phyloP scores from a whole-genome alignment of 129 eudicot genomes.

The Saposhnikovia divaricata region DNA sequence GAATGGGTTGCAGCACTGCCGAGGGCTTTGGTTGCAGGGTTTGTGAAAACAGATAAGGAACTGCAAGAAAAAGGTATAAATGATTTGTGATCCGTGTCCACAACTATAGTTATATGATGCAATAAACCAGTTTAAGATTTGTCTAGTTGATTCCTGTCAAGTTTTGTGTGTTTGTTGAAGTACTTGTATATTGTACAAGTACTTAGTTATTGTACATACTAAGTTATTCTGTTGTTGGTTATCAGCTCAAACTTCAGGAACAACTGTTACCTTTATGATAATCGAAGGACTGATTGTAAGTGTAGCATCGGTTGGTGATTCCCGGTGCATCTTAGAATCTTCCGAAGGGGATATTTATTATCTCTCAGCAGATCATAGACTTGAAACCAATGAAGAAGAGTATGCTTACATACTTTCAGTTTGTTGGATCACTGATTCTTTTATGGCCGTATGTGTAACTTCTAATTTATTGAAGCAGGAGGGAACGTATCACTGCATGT shows the following conservation, averaged over 20 bases:
- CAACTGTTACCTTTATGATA: slow-evolving; percentile 88
- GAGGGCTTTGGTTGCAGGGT: slow-evolving; percentile 94
- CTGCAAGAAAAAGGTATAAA: slow-evolving; percentile 71
- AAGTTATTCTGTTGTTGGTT: slow-evolving; percentile 15
- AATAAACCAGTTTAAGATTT: neutral
- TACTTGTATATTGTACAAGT: neutral
- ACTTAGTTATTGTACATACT: slow-evolving; percentile 3
- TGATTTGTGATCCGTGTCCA: slow-evolving; percentile 3
- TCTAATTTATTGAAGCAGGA: slow-evolving; percentile 32
- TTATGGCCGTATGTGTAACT: neutral
- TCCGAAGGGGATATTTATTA: slow-evolving; percentile 80
- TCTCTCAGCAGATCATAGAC: slow-evolving; percentile 98
- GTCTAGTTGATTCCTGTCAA: neutral
- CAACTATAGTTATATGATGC: neutral
- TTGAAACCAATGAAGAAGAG: slow-evolving; percentile 92
- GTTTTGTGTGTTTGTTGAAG: slow-evolving; percentile 1
- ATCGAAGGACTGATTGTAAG: slow-evolving; percentile 86
- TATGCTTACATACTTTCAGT: slow-evolving; percentile 26
- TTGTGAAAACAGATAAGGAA: slow-evolving; percentile 96
- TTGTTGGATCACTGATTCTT: neutral
- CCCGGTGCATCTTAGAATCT: slow-evolving; percentile 91
- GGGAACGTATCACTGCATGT: slow-evolving; percentile 87
- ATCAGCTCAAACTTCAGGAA: slow-evolving; percentile 88
- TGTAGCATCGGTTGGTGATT: slow-evolving; percentile 98
- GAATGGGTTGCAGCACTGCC: slow-evolving; percentile 94